These are phyloP conservation scores for Agastache rugosa DNA, from an alignment of 257 asterid genomes.

Conservation along the genomic window DNA sequence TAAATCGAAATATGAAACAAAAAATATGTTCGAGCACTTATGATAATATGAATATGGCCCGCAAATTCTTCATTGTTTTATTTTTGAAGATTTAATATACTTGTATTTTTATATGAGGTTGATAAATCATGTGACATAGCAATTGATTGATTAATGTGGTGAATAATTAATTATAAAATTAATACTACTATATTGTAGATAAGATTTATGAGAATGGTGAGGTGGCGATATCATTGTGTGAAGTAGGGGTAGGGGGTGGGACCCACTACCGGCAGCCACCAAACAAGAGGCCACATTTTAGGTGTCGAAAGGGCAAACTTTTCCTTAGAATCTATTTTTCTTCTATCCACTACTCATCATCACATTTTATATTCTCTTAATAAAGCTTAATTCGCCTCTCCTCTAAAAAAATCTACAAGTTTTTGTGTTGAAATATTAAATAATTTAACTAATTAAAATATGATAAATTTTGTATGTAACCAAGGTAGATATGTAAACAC, in stretches of 20 bases:
- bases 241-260: not conserved
- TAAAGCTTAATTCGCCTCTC: not conserved
- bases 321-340: slow-evolving; percentile 28
- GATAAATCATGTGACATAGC: not conserved
- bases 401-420: no score
- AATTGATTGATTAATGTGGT: not conserved
- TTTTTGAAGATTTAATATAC: not conserved
- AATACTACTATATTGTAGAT: not conserved
- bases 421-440: no score
- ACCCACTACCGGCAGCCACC: slow-evolving; percentile 52
- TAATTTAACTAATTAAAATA: no score
- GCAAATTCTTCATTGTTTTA: no score
- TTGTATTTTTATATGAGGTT: not conserved
- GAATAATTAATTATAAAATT: not conserved
- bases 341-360: slow-evolving; percentile 14
- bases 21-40: no score
- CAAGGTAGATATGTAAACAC: no score
- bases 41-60: not conserved
- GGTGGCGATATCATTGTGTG: slow-evolving; percentile 26
- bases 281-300: slow-evolving; percentile 47
- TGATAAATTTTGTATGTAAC: no score
- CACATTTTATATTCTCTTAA: not conserved
- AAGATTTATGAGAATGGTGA: slow-evolving; percentile 26
- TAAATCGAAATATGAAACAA: no score
- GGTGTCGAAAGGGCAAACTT: slow-evolving; percentile 33